A percentile compares a stretch with the other conserved stretches of the same genome.
Conservation (phyloP, 805 yeast species). For the Metschnikowia borealis region DNA sequence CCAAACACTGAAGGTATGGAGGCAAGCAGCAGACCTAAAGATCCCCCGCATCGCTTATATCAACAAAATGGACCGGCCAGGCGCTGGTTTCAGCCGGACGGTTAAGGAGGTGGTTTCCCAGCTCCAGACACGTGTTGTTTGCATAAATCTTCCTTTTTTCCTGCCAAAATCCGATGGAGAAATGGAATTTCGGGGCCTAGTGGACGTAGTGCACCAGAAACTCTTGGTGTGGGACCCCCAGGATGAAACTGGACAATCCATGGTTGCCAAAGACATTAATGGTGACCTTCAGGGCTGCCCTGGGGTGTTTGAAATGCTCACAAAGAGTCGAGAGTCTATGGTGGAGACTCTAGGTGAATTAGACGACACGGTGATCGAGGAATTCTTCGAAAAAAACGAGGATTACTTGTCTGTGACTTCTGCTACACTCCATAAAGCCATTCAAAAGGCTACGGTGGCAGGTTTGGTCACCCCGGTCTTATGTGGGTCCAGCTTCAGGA, state of each 20-base stretch:
- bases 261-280: conserved; percentile 44
- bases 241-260: conserved; percentile 47
- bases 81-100: conserved; percentile 91
- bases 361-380: conserved; percentile 74
- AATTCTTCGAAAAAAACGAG: conserved; percentile 66
- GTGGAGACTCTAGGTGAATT: conserved; percentile 81
- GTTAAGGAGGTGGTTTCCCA: conserved; percentile 78
- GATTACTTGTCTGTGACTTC: conserved; percentile 66
- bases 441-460: conserved; percentile 58
- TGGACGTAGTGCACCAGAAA: conserved; percentile 69
- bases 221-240: conserved; percentile 48
- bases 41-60: conserved; percentile 80
- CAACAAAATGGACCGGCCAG: conserved; percentile 95
- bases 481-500: conserved; percentile 89
- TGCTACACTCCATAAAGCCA: conserved; percentile 49
- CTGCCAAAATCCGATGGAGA: conserved; percentile 28
- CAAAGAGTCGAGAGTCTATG: conserved; percentile 63
- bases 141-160: conserved; percentile 78
- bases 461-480: conserved; percentile 69
- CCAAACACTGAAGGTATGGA: conserved; percentile 97
- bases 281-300: conserved; percentile 2
- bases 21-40: conserved; percentile 61
- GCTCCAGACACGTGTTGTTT: conserved; percentile 66
- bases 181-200: conserved; percentile 57
- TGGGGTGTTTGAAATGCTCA: conserved; percentile 45